A percentile compares a stretch with the other conserved stretches of the same genome.
phyloP scores from a whole-genome alignment of 2,329 filamentous ascomycete genomes.

The Penicillium hesseltinei region DNA sequence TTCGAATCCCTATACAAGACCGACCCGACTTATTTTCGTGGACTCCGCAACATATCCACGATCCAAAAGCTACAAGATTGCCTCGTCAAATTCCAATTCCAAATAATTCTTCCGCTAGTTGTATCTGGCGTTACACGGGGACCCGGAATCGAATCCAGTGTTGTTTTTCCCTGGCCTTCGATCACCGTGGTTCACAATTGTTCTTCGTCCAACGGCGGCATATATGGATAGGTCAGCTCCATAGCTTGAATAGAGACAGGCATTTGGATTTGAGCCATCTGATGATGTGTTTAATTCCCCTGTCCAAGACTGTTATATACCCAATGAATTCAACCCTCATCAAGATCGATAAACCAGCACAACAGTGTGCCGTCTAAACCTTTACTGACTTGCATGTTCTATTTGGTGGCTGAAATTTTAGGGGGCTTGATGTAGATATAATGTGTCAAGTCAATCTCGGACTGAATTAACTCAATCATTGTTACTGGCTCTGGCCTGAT shows the following conservation, averaged over 20 bases:
- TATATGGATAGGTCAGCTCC: constrained; percentile 1
- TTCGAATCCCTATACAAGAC: background rate
- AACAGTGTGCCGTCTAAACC: background rate
- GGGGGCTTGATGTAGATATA: background rate
- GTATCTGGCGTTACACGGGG: background rate
- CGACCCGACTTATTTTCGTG: constrained; percentile 5
- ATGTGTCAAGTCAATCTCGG: background rate
- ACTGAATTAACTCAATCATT: background rate
- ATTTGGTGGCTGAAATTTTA: background rate
- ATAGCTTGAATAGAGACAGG: constrained; percentile 9
- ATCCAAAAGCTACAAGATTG: background rate
- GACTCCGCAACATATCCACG: background rate
- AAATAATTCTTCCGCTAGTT: background rate
- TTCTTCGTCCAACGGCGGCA: background rate
- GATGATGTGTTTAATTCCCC: constrained; percentile 3
- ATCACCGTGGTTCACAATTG: background rate
- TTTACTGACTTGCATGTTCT: background rate
- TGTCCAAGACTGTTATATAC: constrained; percentile 20
- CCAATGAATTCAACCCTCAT: constrained; percentile 16
- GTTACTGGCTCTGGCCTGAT: background rate
- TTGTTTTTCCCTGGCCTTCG: background rate
- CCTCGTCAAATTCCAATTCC: background rate
- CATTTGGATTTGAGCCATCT: background rate
- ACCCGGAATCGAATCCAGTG: background rate
- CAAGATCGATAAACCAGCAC: background rate